Evolutionary conservation across 2,329 filamentous ascomycete genomes (phyloP), one percentile per base, ranked within the genome.

Genomic region (Orbilia quercus): DNA sequence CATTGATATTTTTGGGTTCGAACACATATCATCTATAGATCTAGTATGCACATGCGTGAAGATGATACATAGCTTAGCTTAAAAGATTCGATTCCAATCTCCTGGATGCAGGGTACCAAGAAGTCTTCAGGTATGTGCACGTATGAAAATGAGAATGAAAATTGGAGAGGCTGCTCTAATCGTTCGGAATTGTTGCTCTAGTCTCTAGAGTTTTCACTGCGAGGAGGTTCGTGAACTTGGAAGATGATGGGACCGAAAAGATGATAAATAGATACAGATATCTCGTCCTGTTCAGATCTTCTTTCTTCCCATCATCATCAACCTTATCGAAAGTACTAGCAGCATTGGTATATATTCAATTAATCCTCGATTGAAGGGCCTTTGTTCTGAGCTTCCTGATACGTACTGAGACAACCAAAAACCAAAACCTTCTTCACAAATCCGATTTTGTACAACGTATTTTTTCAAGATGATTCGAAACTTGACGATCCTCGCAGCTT

Each of bases 401-500:
- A n/a, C n/a, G n/a, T n/a, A n/a, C n/a, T n/a, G n/a, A n/a, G n/a
- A n/a, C n/a, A n/a, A 48, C 11, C 9, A 20, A 4, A 5, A 58
- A 7, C 9, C 14, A 18, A n/a, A 9, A 5, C 28, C 14, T n/a
- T n/a, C n/a, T n/a, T n/a, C n/a, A n/a, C n/a, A n/a, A 11, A 44
- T 34, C n/a, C 7, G 34, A 59, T 36, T 18, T 36, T 14, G 14
- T 47, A 34, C 23, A 34, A 42, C 18, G n/a, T n/a, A 62, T 20
- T 16, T 23, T n/a, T 22, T 44, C 54, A 66, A 25, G 14, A 73
- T 73, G 60, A 28, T 73, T 62, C 69, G 60, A 57, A 73, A 66
- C 28, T 31, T 73, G 16, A 54, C 38, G 5, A 22, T 73, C 38
- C 55, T 73, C 31, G 54, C 60, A 11, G 55, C 60, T 20, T 60